phyloP scores from a whole-genome alignment of 495 filamentous ascomycete species.

The Parmelia sp. region DNA sequence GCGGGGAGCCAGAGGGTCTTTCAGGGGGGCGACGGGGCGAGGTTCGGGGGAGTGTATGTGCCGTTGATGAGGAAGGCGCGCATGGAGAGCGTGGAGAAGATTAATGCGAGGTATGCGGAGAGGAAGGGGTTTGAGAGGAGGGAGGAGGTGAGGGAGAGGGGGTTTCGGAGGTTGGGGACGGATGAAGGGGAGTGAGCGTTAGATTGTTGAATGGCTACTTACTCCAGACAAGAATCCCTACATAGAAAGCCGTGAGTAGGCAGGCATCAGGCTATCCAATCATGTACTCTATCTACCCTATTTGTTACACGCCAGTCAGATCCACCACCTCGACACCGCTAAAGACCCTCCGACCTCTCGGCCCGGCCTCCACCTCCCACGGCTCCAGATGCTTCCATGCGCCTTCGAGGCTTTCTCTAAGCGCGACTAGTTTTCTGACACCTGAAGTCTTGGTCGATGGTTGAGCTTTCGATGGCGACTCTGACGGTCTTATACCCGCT shows the following conservation, averaged over 20 bases:
- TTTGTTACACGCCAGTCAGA: conserved; percentile 18
- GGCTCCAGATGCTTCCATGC: conserved; percentile 26
- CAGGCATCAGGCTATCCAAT: neutral
- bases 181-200: neutral
- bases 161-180: neutral
- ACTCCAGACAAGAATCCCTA: too few relatives aligned
- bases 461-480: neutral
- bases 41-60: conserved; percentile 59
- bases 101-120: conserved; percentile 71
- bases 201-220: too few relatives aligned
- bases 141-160: conserved; percentile 2
- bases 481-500: neutral
- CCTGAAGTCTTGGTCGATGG: neutral
- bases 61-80: conserved; percentile 60
- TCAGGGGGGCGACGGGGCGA: conserved; percentile 57
- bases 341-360: conserved; percentile 1
- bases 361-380: conserved; percentile 3
- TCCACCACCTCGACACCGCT: conserved; percentile 24
- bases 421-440: conserved; percentile 9
- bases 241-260: too few relatives aligned
- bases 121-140: conserved; percentile 53
- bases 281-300: too few relatives aligned
- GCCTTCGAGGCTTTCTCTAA: conserved; percentile 26
- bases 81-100: conserved; percentile 58
- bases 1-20: conserved; percentile 55